These are phyloP conservation scores for Pythium diclinum DNA, from an alignment of 352 stramenopile genomes.

Conservation along the genomic window DNA sequence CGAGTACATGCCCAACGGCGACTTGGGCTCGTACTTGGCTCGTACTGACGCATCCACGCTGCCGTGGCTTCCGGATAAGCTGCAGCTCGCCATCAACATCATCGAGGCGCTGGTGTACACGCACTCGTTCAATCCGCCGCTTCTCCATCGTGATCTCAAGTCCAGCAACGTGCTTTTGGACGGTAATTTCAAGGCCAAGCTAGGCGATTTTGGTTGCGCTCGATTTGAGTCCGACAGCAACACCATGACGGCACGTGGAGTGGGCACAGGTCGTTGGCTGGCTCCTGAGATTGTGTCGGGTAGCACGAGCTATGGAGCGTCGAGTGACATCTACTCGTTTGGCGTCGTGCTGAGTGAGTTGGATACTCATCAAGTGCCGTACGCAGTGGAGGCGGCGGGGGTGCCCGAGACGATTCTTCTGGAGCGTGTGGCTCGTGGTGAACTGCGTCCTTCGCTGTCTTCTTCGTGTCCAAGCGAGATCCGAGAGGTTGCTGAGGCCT, in stretches of 20 bases:
- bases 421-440: not conserved
- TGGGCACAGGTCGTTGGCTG: not conserved
- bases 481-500: not conserved
- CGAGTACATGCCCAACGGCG: not conserved
- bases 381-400: not conserved
- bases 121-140: not conserved
- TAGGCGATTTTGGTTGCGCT: not conserved
- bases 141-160: not conserved
- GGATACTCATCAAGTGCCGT: not conserved
- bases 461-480: not conserved
- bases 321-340: not conserved
- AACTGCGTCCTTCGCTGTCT: not conserved
- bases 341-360: not conserved
- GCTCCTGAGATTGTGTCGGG: not conserved
- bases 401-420: not conserved
- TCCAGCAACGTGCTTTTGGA: not conserved
- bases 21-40: not conserved
- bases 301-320: not conserved
- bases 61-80: not conserved
- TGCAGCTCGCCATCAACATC: not conserved
- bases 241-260: not conserved
- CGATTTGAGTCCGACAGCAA: not conserved
- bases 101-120: slow-evolving; percentile 2
- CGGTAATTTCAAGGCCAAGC: not conserved
- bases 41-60: not conserved